Evolutionary conservation across 208 protist genomes (phyloP).

Genomic region (Trypanosoma melophagium): DNA sequence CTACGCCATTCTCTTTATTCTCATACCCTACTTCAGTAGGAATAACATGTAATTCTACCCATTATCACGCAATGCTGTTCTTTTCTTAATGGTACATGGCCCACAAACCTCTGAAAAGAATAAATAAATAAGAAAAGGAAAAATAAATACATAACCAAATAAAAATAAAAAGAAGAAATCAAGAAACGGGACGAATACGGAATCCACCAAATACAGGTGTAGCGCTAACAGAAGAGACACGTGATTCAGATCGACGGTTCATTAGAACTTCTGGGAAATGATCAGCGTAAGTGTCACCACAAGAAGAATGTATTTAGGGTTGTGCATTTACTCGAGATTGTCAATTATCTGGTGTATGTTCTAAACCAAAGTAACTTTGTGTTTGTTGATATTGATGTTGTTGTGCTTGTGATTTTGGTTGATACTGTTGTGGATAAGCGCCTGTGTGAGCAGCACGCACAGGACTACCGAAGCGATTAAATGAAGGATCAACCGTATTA

Average conservation of each 20-base stretch:
- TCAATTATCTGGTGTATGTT: background rate
- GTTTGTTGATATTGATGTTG: background rate
- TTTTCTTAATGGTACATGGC: too few relatives aligned
- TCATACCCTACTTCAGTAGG: too few relatives aligned
- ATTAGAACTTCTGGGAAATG: conserved; percentile 9
- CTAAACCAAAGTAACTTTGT: background rate
- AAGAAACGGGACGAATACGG: conserved; percentile 18
- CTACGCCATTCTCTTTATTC: too few relatives aligned
- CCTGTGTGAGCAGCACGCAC: background rate
- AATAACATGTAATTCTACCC: too few relatives aligned
- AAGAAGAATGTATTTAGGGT: too few relatives aligned
- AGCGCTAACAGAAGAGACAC: conserved; percentile 13
- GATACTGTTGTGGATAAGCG: background rate
- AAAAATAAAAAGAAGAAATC: conserved; percentile 7
- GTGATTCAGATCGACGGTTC: conserved; percentile 17
- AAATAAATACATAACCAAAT: background rate
- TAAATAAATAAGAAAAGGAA: too few relatives aligned
- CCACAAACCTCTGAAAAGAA: too few relatives aligned
- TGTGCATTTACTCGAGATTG: background rate
- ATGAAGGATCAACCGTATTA: background rate
- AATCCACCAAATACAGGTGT: conserved; percentile 28
- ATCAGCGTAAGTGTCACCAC: conserved; percentile 10
- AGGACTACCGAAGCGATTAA: conserved; percentile 14
- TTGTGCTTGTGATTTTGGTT: background rate
- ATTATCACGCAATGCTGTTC: too few relatives aligned